phyloP scores from a whole-genome alignment of 148 eudicot species.

The Chenopodium quinoa region DNA sequence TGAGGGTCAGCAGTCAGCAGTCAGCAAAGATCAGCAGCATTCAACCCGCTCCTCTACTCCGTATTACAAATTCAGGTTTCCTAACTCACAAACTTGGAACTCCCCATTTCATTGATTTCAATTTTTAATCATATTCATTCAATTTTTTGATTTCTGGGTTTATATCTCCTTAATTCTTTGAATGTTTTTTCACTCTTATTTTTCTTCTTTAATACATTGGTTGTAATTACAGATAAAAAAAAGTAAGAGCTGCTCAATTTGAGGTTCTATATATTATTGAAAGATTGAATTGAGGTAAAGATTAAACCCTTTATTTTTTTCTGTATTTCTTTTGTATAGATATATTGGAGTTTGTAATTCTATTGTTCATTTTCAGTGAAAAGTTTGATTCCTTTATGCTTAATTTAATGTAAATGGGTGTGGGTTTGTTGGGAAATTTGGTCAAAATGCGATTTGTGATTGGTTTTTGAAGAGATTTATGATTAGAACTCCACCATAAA shows the following conservation, averaged over 20 bases:
- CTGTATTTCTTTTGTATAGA: neutral
- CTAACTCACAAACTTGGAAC: neutral
- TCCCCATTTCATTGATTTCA: neutral
- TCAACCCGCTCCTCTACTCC: neutral
- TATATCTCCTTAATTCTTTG: neutral
- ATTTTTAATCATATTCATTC: neutral
- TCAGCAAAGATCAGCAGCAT: neutral
- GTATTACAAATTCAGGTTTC: neutral
- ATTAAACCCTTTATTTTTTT: neutral
- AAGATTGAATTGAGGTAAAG: conserved; percentile 3
- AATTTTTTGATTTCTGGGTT: neutral
- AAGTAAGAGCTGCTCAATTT: neutral
- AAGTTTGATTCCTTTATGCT: neutral
- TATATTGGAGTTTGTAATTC: neutral
- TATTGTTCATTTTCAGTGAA: neutral
- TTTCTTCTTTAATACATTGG: neutral
- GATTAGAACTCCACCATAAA: neutral
- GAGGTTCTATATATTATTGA: neutral
- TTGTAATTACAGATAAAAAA: neutral
- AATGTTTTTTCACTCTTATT: neutral
- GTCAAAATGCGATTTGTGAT: neutral
- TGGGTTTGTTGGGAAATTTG: conserved; percentile 11
- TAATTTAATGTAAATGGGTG: neutral
- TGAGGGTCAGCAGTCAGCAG: neutral
- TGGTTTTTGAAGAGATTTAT: neutral